Evolutionary conservation across 345 rosid genomes (phyloP).

Genomic region (Carallia brachiata): DNA sequence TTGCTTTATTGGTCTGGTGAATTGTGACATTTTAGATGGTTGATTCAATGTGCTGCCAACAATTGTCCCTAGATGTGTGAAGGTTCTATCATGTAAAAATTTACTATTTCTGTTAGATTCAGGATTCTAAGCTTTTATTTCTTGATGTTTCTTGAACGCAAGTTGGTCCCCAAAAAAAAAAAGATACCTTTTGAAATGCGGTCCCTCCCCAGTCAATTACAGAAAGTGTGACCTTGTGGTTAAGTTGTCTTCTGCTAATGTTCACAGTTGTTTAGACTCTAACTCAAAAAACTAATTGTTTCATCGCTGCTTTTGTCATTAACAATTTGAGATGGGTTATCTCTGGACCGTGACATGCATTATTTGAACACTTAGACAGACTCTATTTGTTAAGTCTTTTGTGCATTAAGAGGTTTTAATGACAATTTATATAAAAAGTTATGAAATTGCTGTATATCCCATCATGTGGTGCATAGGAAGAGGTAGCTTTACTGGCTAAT

Average conservation of each 20-base stretch:
- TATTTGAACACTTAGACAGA: not conserved
- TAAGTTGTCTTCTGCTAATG: not conserved
- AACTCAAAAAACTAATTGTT: not conserved
- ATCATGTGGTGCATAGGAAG: constrained; percentile 21
- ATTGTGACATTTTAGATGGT: constrained; percentile 2
- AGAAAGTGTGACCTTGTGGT: not conserved
- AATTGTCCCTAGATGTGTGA: too few species aligned
- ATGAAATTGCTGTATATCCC: too few species aligned
- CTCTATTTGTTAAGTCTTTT: not conserved
- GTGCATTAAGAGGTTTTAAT: constrained; percentile 11
- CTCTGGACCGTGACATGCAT: not conserved
- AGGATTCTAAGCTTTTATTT: too few species aligned
- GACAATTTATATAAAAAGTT: not conserved
- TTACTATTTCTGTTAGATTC: too few species aligned
- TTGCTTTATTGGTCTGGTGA: not conserved
- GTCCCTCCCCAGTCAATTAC: not conserved
- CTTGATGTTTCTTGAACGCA: not conserved
- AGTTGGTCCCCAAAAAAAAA: not conserved
- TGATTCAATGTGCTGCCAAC: not conserved
- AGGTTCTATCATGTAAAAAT: too few species aligned
- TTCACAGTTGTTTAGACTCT: not conserved
- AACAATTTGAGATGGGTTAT: not conserved
- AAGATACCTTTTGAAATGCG: not conserved
- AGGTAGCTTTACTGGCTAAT: constrained; percentile 43
- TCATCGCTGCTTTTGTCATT: not conserved